Conservation (phyloP, 352 stramenopile species). For the Phytopythium delawarense region DNA sequence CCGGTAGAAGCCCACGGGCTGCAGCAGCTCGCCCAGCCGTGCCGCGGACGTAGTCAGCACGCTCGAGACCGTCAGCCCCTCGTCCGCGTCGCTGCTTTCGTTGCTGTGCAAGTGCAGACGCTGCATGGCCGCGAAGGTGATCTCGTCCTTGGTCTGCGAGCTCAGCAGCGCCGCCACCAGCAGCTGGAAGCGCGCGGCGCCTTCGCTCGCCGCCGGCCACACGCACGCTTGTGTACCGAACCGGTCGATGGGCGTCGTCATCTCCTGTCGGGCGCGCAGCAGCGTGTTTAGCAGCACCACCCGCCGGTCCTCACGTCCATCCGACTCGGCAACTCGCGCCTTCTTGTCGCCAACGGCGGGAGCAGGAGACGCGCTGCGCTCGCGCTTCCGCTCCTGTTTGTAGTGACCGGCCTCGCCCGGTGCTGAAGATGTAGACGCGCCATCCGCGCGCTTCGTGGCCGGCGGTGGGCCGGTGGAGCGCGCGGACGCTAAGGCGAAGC, state of each 20-base stretch:
- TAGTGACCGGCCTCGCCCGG: background rate
- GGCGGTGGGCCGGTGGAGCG: background rate
- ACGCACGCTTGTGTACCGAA: constrained; percentile 71
- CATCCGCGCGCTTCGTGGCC: background rate
- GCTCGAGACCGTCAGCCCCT: constrained; percentile 43
- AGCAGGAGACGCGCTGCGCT: constrained; percentile 7
- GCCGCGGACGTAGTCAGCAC: constrained; percentile 28
- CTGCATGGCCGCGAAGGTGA: constrained; percentile 71
- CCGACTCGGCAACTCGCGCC: constrained; percentile 4
- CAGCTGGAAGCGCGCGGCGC: constrained; percentile 50
- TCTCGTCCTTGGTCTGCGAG: constrained; percentile 65
- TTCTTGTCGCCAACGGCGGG: background rate
- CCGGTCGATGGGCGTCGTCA: constrained; percentile 50
- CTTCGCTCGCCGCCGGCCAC: constrained; percentile 13
- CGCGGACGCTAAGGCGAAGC: constrained; percentile 44
- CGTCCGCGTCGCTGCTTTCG: constrained; percentile 2
- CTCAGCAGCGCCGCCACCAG: constrained; percentile 61
- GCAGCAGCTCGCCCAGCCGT: constrained; percentile 43
- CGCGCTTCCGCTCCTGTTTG: constrained; percentile 20
- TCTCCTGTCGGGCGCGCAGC: constrained; percentile 25
- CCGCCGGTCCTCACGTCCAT: constrained; percentile 13
- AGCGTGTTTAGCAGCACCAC: constrained; percentile 37
- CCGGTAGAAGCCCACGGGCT: constrained; percentile 69
- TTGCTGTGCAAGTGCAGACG: constrained; percentile 40
- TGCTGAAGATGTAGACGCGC: background rate